Percentiles rank a stretch among this genome's conserved stretches.
Conservation (phyloP, 2,329 filamentous ascomycete genomes). For the Apiospora hydei region DNA sequence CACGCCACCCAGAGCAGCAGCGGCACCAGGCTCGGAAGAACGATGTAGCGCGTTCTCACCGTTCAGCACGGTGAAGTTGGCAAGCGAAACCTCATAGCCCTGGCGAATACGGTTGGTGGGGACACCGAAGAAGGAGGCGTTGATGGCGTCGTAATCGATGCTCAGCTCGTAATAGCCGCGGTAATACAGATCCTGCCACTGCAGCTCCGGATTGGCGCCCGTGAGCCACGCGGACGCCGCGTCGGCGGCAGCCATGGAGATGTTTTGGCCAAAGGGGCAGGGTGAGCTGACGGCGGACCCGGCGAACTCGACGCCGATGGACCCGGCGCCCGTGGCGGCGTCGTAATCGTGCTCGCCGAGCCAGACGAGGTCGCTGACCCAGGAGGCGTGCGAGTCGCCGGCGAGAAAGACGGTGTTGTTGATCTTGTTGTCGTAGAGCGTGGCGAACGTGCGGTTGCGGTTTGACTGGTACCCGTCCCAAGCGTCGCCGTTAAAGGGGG, state of each 20-base stretch:
- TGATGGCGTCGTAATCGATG: constrained; percentile 57
- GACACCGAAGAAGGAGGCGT: constrained; percentile 60
- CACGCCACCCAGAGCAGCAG: constrained; percentile 34
- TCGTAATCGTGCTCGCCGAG: constrained; percentile 53
- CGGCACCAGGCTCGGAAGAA: constrained; percentile 13
- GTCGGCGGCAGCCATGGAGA: constrained; percentile 56
- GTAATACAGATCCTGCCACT: constrained; percentile 71
- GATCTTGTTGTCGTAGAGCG: constrained; percentile 66
- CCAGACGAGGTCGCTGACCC: constrained; percentile 60
- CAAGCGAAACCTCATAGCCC: constrained; percentile 64
- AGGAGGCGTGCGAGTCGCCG: constrained; percentile 67
- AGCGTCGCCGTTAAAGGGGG: constrained; percentile 60
- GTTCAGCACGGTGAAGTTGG: constrained; percentile 67
- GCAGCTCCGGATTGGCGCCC: constrained; percentile 60
- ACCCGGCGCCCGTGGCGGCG: constrained; percentile 50
- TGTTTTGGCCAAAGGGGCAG: constrained; percentile 64
- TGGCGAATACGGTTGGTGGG: constrained; percentile 61
- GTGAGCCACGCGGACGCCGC: constrained; percentile 52
- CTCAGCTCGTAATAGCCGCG: constrained; percentile 70
- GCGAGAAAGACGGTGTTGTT: constrained; percentile 70
- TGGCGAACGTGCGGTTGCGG: constrained; percentile 67
- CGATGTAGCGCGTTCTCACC: constrained; percentile 59
- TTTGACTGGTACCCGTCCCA: constrained; percentile 59
- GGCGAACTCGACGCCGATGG: constrained; percentile 60
- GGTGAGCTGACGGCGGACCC: constrained; percentile 66